Percentiles rank a stretch among this genome's conserved stretches.
These are phyloP conservation scores for Pythium insidiosum DNA, from an alignment of 352 stramenopile genomes.

Conservation along the genomic window DNA sequence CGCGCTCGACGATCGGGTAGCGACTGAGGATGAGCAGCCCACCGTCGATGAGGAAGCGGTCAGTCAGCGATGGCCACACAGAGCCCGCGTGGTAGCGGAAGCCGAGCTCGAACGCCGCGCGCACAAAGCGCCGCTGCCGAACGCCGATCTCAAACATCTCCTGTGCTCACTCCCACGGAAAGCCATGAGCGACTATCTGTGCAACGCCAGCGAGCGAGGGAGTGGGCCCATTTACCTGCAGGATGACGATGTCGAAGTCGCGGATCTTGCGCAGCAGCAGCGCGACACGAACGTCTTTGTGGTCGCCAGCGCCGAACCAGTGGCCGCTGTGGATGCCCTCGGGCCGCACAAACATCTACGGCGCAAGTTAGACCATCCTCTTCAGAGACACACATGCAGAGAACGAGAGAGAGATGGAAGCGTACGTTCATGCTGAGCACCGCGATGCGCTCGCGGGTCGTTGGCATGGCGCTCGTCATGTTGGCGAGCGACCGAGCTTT, in stretches of 20 bases:
- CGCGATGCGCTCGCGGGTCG: slow-evolving; percentile 36
- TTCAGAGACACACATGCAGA: neutral
- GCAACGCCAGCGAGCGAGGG: too few relatives aligned
- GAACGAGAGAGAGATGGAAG: neutral
- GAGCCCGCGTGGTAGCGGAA: slow-evolving; percentile 75
- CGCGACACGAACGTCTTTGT: slow-evolving; percentile 61
- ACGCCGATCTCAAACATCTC: slow-evolving; percentile 75
- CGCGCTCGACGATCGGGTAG: slow-evolving; percentile 68
- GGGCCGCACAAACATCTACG: slow-evolving; percentile 69
- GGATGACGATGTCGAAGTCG: slow-evolving; percentile 61
- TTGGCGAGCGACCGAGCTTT: too few relatives aligned
- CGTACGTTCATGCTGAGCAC: slow-evolving; percentile 69
- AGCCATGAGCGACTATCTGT: too few relatives aligned
- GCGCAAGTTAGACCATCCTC: neutral
- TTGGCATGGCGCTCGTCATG: too few relatives aligned
- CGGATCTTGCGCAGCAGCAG: slow-evolving; percentile 67
- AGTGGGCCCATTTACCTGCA: slow-evolving; percentile 43
- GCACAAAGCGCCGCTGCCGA: slow-evolving; percentile 48
- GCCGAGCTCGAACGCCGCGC: slow-evolving; percentile 37
- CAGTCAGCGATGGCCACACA: slow-evolving; percentile 46
- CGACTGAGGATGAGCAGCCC: slow-evolving; percentile 77
- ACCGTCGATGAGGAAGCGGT: slow-evolving; percentile 57
- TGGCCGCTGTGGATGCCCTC: slow-evolving; percentile 68
- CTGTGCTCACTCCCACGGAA: too few relatives aligned
- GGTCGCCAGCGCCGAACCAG: slow-evolving; percentile 63